Evolutionary conservation across 768 basidiomycete genomes (phyloP).

Genomic region (Serendipita sp.): DNA sequence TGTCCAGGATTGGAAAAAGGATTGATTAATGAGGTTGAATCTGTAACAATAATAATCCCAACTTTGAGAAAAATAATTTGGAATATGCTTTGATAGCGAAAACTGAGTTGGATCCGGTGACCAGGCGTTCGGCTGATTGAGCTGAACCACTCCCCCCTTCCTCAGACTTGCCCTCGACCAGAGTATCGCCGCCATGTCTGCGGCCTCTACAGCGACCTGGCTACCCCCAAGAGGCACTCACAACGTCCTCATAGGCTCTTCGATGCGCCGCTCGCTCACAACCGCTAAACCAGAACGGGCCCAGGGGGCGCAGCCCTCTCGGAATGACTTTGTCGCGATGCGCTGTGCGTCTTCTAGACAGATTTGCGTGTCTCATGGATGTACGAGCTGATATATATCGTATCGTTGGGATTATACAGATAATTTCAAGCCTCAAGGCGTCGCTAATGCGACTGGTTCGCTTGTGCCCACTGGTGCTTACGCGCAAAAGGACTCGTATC

Average conservation of each 20-base stretch:
- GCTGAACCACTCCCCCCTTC: background rate
- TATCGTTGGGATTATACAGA: background rate
- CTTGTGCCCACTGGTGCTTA: background rate
- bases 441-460: constrained; percentile 1
- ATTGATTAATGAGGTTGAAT: no score
- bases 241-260: background rate
- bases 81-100: no score
- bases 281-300: background rate
- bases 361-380: background rate
- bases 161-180: background rate
- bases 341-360: background rate
- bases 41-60: no score
- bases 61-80: no score
- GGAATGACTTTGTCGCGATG: constrained; percentile 6
- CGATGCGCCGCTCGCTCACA: background rate
- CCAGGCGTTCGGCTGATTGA: background rate
- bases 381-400: background rate
- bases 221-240: constrained; percentile 1
- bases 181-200: background rate
- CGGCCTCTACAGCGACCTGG: background rate
- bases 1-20: no score
- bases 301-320: background rate
- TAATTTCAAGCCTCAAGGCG: constrained; percentile 2
- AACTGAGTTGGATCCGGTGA: background rate
- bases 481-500: constrained; percentile 1